Conservation (phyloP, 257 asterid species). For the Scutellaria baicalensis region DNA sequence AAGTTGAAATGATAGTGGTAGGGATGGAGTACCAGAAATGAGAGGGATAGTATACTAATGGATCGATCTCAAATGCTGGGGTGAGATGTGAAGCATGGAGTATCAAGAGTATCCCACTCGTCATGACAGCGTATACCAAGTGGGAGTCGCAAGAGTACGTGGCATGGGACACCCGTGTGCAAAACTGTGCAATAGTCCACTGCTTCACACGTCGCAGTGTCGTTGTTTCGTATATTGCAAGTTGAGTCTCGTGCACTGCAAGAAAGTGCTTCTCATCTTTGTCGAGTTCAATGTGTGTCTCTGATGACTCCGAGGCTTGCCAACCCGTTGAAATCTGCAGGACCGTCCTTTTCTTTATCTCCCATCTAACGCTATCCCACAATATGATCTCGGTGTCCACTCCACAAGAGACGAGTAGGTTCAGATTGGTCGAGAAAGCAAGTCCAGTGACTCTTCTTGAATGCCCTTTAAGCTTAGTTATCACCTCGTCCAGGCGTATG, state of each 20-base stretch:
- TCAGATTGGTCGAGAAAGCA: slow-evolving; percentile 43
- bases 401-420: slow-evolving; percentile 54
- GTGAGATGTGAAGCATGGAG: slow-evolving; percentile 45
- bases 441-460: slow-evolving; percentile 46
- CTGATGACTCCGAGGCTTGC: slow-evolving; percentile 41
- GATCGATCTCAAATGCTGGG: slow-evolving; percentile 64
- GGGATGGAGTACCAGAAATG: slow-evolving; percentile 20
- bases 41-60: slow-evolving; percentile 53
- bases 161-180: slow-evolving; percentile 57
- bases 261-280: slow-evolving; percentile 56
- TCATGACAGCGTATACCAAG: slow-evolving; percentile 51
- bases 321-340: slow-evolving; percentile 47
- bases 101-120: slow-evolving; percentile 53
- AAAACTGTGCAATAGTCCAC: slow-evolving; percentile 67
- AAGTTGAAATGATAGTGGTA: no score
- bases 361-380: slow-evolving; percentile 65
- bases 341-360: slow-evolving; percentile 39
- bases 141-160: slow-evolving; percentile 50
- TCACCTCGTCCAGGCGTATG: slow-evolving; percentile 53
- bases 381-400: slow-evolving; percentile 57
- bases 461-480: slow-evolving; percentile 58
- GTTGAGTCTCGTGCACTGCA: slow-evolving; percentile 71
- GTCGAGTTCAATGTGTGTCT: slow-evolving; percentile 49
- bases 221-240: slow-evolving; percentile 54
- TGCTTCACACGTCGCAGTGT: slow-evolving; percentile 56